Percentiles rank a stretch among this genome's conserved stretches.
Evolutionary conservation across 2,329 filamentous ascomycete species (phyloP).

Genomic region (Scedosporium boydii): DNA sequence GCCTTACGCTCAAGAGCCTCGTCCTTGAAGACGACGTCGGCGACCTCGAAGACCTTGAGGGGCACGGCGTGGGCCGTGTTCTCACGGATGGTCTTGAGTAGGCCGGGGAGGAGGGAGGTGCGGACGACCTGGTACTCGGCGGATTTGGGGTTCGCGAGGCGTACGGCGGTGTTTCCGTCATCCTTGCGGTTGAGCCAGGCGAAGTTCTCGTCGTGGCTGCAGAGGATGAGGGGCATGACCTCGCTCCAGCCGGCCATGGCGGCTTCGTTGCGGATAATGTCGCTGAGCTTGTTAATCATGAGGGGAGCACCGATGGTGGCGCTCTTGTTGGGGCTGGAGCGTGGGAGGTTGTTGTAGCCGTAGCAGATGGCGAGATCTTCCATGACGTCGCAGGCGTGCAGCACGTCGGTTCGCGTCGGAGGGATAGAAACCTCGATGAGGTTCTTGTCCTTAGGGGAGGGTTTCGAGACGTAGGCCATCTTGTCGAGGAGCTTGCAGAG

Average conservation of each 20-base stretch:
- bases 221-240: constrained; percentile 91
- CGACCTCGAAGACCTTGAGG: constrained; percentile 86
- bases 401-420: constrained; percentile 82
- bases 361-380: constrained; percentile 95
- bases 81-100: constrained; percentile 88
- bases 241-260: constrained; percentile 95
- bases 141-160: constrained; percentile 86
- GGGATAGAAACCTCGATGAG: constrained; percentile 76
- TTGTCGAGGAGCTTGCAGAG: constrained; percentile 75
- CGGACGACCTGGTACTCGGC: constrained; percentile 88
- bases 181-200: constrained; percentile 86
- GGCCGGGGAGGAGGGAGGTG: constrained; percentile 73
- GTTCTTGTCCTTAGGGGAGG: constrained; percentile 53
- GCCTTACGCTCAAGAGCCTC: constrained; percentile 70
- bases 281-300: constrained; percentile 85
- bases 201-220: constrained; percentile 98
- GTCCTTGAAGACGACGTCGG: constrained; percentile 90
- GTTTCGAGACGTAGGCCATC: constrained; percentile 80
- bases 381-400: constrained; percentile 98
- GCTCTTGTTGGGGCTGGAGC: constrained; percentile 75
- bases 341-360: constrained; percentile 92
- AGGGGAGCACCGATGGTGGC: constrained; percentile 80
- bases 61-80: constrained; percentile 84
- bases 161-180: constrained; percentile 72
- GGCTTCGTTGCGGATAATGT: constrained; percentile 81